Conservation (phyloP, 352 stramenopile species). For the Bremia lactucae region DNA sequence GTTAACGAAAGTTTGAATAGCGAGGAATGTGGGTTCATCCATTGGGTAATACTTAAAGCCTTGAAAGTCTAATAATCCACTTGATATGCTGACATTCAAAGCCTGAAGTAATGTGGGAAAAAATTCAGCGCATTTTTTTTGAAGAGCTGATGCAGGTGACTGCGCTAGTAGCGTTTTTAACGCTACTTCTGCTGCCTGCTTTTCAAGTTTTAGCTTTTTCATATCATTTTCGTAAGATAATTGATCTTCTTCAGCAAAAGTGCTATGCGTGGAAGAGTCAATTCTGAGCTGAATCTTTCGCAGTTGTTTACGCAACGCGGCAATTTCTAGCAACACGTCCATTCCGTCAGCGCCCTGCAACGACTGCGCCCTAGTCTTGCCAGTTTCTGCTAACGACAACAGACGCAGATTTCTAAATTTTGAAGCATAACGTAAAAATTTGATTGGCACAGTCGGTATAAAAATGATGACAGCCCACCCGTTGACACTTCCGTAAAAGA, state of each 20-base stretch:
- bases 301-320: conserved; percentile 22
- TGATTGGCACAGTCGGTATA: too few species aligned
- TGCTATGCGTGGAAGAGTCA: conserved; percentile 8
- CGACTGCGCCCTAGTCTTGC: neutral
- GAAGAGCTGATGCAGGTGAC: conserved; percentile 23
- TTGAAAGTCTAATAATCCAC: conserved; percentile 30
- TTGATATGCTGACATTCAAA: conserved; percentile 24
- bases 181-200: conserved; percentile 9
- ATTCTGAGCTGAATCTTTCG: conserved; percentile 34
- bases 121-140: conserved; percentile 23
- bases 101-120: conserved; percentile 34
- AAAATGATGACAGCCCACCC: conserved; percentile 7
- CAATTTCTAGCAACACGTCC: conserved; percentile 35
- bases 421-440: neutral
- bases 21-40: conserved; percentile 36
- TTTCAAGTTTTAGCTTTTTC: conserved; percentile 5
- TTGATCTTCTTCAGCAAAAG: conserved; percentile 4
- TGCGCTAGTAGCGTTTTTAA: conserved; percentile 19
- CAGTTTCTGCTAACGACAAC: conserved; percentile 1
- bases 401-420: conserved; percentile 19
- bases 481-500: conserved; percentile 48
- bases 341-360: conserved; percentile 30
- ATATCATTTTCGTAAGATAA: conserved; percentile 1
- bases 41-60: conserved; percentile 39
- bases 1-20: conserved; percentile 44